Evolutionary conservation across 2,329 filamentous ascomycete species (phyloP).

Genomic region (Scorias spongiosa): DNA sequence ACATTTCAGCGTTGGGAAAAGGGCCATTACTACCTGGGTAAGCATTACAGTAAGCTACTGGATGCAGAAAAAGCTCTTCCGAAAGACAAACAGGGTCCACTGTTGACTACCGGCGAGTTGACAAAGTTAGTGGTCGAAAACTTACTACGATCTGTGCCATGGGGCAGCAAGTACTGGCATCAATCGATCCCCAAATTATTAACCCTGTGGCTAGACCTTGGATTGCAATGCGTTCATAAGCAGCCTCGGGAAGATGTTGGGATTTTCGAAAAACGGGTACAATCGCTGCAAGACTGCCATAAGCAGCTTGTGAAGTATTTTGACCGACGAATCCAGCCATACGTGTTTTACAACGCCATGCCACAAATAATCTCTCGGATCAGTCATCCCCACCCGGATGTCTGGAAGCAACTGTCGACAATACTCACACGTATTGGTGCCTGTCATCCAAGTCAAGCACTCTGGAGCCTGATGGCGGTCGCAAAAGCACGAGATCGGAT

Average conservation of each 20-base stretch:
- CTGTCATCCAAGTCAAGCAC: constrained; percentile 73
- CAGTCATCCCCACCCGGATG: constrained; percentile 63
- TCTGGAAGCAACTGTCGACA: constrained; percentile 59
- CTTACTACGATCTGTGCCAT: constrained; percentile 72
- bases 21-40: constrained; percentile 89
- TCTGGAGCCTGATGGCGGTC: constrained; percentile 83
- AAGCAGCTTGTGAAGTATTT: constrained; percentile 68
- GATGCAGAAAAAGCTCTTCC: constrained; percentile 74
- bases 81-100: constrained; percentile 49
- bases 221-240: constrained; percentile 44
- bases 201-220: constrained; percentile 88
- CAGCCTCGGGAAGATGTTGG: constrained; percentile 30
- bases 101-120: constrained; percentile 57
- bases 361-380: constrained; percentile 95
- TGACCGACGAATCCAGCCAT: constrained; percentile 48
- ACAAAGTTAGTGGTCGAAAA: constrained; percentile 87
- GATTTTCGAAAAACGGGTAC: constrained; percentile 37
- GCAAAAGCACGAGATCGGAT: constrained; percentile 66
- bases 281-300: constrained; percentile 55
- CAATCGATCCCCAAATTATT: constrained; percentile 84
- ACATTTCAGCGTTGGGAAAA: constrained; percentile 71
- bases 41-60: constrained; percentile 91
- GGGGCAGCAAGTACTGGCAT: constrained; percentile 89
- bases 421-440: constrained; percentile 80
- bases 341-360: constrained; percentile 68